phyloP scores from a whole-genome alignment of 208 protist genomes.

The Borovskyia barvae region DNA sequence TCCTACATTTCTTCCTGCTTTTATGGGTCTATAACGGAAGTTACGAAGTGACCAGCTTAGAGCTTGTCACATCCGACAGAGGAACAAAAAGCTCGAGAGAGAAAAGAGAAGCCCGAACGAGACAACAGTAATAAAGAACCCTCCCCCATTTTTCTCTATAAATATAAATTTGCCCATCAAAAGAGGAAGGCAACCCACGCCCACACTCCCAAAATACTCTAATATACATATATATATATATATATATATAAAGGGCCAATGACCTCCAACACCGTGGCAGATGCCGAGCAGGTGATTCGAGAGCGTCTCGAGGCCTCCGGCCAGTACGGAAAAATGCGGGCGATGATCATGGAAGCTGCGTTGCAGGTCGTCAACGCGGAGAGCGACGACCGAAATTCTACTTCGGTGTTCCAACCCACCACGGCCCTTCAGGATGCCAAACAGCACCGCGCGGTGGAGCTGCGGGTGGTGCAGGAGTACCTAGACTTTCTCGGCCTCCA shows the following conservation, averaged over 20 bases:
- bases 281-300: conserved; percentile 70
- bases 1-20: background rate
- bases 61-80: no score
- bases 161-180: background rate
- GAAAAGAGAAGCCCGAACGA: no score
- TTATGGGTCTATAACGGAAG: no score
- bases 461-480: conserved; percentile 65
- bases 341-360: conserved; percentile 86
- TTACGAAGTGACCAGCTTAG: no score
- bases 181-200: no score
- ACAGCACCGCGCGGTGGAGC: conserved; percentile 35
- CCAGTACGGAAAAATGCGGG: conserved; percentile 81
- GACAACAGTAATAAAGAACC: background rate
- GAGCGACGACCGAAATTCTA: background rate
- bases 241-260: no score
- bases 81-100: background rate
- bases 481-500: conserved; percentile 68
- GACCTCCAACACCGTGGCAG: conserved; percentile 12
- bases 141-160: background rate
- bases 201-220: no score
- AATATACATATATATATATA: no score
- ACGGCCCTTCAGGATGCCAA: conserved; percentile 45
- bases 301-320: conserved; percentile 71
- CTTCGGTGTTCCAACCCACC: conserved; percentile 41
- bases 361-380: conserved; percentile 34